A percentile compares a stretch with the other conserved stretches of the same genome.
These are phyloP conservation scores for Boletus pseudopeckii DNA, from an alignment of 768 basidiomycete genomes.

Conservation along the genomic window DNA sequence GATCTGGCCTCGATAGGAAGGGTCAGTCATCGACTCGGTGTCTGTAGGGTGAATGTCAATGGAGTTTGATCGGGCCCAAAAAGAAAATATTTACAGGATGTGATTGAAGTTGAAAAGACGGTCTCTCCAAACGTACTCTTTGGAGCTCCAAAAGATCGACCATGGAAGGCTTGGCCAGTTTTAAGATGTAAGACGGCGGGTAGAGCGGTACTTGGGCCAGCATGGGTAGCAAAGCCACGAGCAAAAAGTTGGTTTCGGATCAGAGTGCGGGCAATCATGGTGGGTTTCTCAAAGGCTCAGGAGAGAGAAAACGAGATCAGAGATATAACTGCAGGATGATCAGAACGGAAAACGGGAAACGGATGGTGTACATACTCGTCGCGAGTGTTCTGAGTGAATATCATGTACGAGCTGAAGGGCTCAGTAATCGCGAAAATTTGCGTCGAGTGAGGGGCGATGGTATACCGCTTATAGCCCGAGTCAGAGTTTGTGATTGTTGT, in stretches of 20 bases:
- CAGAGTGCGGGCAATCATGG: slow-evolving; percentile 58
- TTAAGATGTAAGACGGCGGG: slow-evolving; percentile 92
- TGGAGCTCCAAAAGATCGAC: slow-evolving; percentile 85
- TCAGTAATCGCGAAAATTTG: slow-evolving; percentile 7
- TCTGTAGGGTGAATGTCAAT: slow-evolving; percentile 46
- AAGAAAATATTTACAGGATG: slow-evolving; percentile 68
- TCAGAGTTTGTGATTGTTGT: slow-evolving; percentile 21
- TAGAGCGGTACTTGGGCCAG: slow-evolving; percentile 41
- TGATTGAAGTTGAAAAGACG: slow-evolving; percentile 98
- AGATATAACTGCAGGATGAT: slow-evolving; percentile 64
- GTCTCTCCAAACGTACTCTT: slow-evolving; percentile 93
- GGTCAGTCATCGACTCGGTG: slow-evolving; percentile 99
- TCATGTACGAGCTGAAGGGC: slow-evolving; percentile 53
- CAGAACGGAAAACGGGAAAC: slow-evolving; percentile 12
- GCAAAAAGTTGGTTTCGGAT: slow-evolving; percentile 47
- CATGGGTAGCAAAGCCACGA: slow-evolving; percentile 68
- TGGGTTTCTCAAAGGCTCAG: slow-evolving; percentile 31
- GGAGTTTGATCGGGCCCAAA: slow-evolving; percentile 1
- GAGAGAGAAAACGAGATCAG: slow-evolving; percentile 87
- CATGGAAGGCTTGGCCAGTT: slow-evolving; percentile 88
- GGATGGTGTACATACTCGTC: slow-evolving; percentile 64
- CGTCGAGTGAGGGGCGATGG: neutral
- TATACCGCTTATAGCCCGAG: slow-evolving; percentile 4
- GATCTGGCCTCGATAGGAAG: slow-evolving; percentile 96
- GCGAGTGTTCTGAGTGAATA: slow-evolving; percentile 82